Base-by-base conservation (phyloP, 768 basidiomycete genomes). In the Tylopilus balloui region DNA sequence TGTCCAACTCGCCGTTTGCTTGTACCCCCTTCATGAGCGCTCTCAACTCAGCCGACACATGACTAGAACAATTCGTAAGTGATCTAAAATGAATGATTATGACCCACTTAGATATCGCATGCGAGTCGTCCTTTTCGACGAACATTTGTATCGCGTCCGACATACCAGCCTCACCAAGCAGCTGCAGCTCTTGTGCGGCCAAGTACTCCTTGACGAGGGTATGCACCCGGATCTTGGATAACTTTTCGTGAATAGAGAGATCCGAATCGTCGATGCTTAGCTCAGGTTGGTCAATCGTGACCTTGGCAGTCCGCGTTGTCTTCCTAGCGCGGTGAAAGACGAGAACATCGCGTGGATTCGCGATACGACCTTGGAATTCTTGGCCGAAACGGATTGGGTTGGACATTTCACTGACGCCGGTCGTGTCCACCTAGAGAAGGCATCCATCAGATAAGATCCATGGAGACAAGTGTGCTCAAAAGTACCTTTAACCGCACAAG, bases 331-430 rank as follows among this genome's bases (percentile, higher is more conserved):
- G 84, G 65, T 92, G 85, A 71, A 96, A 98, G 29, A 90, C 79
- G 24, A 99, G 79, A 20, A 96, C 80, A 63, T 98, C 95, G 23
- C 92, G 80, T 14, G 96, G 95, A 63, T 99, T 99, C 11, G 96
- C 96, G 29, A 98, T 78, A 19, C 78, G 79, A 1, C 90, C 91
- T 56, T 84, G 80, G 67, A 97, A 97, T 65, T 95, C 90, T 65
- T 95, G 93, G 1, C 96, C 95, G 64, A 99, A 96, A 10, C 96
- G 86, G 44, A 95, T 86, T 20, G 95, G 94, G 65, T 99, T 99
- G 46, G 88, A 92, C 71, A 92, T 92, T 59, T 91, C 88, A 48
- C 81, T 83, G 8, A 92, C 88, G 36, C 87, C 89, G 0, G 94
- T 90, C 0, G 92, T 94, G 63, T 95, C 92, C 15, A 95, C 92